Base-by-base conservation (phyloP, 2,329 filamentous ascomycete species). In the Talaromyces sp. region DNA sequence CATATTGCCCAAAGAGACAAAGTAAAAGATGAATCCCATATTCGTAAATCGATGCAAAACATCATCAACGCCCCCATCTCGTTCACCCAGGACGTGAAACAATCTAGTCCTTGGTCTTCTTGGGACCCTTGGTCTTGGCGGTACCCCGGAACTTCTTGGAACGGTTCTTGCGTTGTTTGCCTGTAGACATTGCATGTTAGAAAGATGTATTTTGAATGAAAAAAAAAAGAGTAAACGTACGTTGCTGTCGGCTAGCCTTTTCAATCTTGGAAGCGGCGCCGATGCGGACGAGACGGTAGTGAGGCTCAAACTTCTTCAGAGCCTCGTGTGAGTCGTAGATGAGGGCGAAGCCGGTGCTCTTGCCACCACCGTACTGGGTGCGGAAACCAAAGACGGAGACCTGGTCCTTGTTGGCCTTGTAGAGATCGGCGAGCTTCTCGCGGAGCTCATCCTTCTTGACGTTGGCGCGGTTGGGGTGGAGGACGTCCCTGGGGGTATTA, bases 101-200 rank as follows among this genome's bases (percentile, higher is more conserved):
- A 42, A 80, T 82, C 84, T 91, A 92, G 87, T 90, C 88, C 83
- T 81, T 85, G 82, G 82, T 91, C 90, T 97, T 96, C 88, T 96
- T 95, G 79, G 89, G 89, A 81, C 92, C 92, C 91, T 97, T 97
- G 86, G 89, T 88, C 92, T 99, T 99, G 77, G 92, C 94, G 75
- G 92, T 96, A 80, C 95, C 95, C 74, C 95, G 91, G 82, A 97
- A 90, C 79, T 94, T 95, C 92, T 99, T 98, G 84, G 91, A 88
- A 82, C 94, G 89, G 91, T 99, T 99, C 92, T 99, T 99, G 86
- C 95, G 91, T 86, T 98, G 95, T 88, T 99, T 99, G 89, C 94
- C 94, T 98, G 83, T 85, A 63, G 50, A 57, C 56, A 40, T 55
- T 60, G 42, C 36, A 57, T 47, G 8, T 36, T 31, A 40, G 28